Evolutionary conservation across 2,329 filamentous ascomycete genomes (phyloP), one percentile per base, ranked within the genome.

Genomic region (Trichophyton rubrum): DNA sequence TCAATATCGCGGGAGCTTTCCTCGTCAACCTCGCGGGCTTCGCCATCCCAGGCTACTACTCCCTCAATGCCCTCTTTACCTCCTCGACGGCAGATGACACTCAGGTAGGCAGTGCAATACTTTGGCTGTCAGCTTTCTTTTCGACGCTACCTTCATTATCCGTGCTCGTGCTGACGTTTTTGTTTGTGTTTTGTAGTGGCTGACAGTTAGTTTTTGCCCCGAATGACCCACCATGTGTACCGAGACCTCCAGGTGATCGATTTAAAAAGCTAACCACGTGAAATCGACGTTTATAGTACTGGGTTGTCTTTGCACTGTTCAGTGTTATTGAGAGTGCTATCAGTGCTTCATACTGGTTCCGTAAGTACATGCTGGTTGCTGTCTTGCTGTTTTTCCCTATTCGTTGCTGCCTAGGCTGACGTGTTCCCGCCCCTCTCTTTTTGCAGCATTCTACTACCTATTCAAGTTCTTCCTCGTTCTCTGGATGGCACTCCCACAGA

Each of bases 381-480:
- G 11, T 3, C 24, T 41, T 56, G 15, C 9, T 49, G 17, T 1
- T 20, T 8, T 8, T 5, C 22, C 6, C 3, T 15, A 11, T 49
- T 20, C 43, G 5, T 20, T 47, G 24, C 3, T 53, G 47, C 24
- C 47, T 33, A 53, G 47, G 22, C 47, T 53, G 27, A 53, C 47
- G 27, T 27, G 11, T 51, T 22, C 22, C 22, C 33, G 11, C 9
- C 6, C 38, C 15, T n/a, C 38, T 41, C 38, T 40, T 11, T 45
- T 22, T 49, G 20, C 20, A 79, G 77, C 93, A 73, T 99, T 99
- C 81, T 99, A 99, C 87, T 99, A 89, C 79, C 92, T 91, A 74
- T 97, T 99, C 88, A 99, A 99, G 84, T 96, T 99, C 74, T 80
- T 95, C 73, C 88, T 97, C 75, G 83, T 97, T 70, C 86, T 99